Evolutionary conservation across 2,329 filamentous ascomycete genomes (phyloP).

Genomic region (Ceratocystis albifundus): DNA sequence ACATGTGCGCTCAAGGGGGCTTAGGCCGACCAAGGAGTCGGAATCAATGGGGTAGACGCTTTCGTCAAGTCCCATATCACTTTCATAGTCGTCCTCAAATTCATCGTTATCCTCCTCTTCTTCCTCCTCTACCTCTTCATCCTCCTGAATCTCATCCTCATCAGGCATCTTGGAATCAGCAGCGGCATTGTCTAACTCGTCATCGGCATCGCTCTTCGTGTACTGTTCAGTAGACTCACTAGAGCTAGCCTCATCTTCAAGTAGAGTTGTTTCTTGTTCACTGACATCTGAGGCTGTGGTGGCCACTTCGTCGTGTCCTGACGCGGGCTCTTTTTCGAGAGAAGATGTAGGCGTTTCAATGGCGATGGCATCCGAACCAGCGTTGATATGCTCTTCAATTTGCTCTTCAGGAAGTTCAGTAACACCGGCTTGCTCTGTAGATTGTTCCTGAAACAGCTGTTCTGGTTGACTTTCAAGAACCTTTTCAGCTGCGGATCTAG

Average conservation of each 20-base stretch:
- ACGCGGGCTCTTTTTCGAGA: neutral
- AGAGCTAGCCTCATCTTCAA: neutral
- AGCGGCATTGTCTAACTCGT: neutral
- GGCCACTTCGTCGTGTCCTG: neutral
- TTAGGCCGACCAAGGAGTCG: neutral
- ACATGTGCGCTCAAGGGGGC: constrained; percentile 5
- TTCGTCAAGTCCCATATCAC: neutral
- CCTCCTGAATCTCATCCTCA: constrained; percentile 7
- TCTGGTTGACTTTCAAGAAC: neutral
- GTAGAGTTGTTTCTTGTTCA: neutral
- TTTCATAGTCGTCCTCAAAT: neutral
- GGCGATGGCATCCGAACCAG: neutral
- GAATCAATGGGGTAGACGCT: constrained; percentile 1
- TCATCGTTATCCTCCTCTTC: neutral
- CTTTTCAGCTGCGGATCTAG: neutral
- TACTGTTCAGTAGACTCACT: neutral
- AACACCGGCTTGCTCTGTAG: neutral
- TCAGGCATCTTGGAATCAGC: neutral
- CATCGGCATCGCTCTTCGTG: neutral
- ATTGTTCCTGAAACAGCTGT: neutral
- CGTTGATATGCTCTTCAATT: neutral
- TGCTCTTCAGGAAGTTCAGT: neutral
- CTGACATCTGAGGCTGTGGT: neutral
- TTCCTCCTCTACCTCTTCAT: neutral
- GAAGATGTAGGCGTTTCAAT: neutral